Conservation (phyloP, 139 green algal species). For the Chlorella vulgaris region DNA sequence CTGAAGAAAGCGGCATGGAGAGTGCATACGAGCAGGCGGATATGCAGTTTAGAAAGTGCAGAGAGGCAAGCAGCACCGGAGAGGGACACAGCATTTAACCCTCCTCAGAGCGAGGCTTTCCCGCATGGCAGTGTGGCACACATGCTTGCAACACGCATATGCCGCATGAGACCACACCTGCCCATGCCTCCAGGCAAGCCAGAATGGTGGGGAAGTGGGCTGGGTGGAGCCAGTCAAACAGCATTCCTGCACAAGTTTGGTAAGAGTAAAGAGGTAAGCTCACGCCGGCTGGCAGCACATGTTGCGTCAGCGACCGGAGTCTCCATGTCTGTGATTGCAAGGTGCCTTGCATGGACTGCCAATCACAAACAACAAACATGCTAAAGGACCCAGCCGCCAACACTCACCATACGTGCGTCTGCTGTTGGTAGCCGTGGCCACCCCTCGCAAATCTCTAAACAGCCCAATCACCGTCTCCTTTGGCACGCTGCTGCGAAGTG, state of each 20-base stretch:
- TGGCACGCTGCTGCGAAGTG: constrained; percentile 63
- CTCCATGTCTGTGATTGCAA: no score
- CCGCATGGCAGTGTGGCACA: no score
- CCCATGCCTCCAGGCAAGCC: constrained; percentile 85
- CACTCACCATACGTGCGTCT: constrained; percentile 70
- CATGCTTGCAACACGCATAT: not conserved
- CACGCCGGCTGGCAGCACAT: not conserved
- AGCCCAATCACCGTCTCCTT: constrained; percentile 81
- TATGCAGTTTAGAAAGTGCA: not conserved
- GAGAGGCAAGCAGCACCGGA: not conserved
- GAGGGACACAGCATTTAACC: no score
- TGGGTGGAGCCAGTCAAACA: constrained; percentile 99
- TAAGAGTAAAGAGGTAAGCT: not conserved
- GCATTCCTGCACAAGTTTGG: constrained; percentile 53
- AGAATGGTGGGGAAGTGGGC: constrained; percentile 83
- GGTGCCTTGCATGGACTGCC: no score
- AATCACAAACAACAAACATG: no score
- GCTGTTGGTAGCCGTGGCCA: constrained; percentile 88
- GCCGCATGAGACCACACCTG: no score
- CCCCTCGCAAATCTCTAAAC: constrained; percentile 93
- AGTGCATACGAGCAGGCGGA: no score
- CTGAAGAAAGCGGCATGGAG: not conserved
- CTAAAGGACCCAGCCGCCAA: no score
- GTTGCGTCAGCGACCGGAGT: not conserved
- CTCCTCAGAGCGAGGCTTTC: no score